These are phyloP conservation scores for Basipetospora chlamydospora DNA, from an alignment of 2,329 filamentous ascomycete genomes.

Conservation along the genomic window DNA sequence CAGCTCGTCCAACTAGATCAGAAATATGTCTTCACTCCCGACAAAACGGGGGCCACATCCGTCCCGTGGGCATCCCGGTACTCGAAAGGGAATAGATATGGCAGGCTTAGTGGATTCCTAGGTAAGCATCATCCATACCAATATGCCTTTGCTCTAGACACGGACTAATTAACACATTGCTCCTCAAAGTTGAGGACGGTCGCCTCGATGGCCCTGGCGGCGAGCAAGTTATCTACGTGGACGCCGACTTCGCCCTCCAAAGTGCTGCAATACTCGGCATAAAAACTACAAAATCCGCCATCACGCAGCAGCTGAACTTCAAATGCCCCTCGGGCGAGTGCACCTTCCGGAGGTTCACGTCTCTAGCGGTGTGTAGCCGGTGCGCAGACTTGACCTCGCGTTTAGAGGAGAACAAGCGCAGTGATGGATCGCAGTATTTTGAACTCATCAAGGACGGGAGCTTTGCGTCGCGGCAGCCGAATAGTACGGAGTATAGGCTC, in stretches of 20 bases:
- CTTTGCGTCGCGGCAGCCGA: background rate
- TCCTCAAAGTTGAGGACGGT: no score
- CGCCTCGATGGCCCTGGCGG: background rate
- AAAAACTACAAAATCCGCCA: background rate
- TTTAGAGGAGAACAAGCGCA: background rate
- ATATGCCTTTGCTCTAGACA: no score
- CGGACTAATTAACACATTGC: no score
- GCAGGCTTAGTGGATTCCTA: background rate
- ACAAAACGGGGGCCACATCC: background rate
- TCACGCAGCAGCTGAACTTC: background rate
- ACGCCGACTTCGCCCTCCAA: conserved; percentile 9
- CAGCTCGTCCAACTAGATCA: conserved; percentile 7
- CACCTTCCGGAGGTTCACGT: background rate
- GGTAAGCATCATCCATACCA: no score
- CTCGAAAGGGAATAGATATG: background rate
- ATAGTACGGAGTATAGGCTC: background rate
- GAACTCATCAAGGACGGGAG: background rate
- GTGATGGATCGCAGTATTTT: background rate
- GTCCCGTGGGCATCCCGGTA: background rate
- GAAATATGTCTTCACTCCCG: background rate
- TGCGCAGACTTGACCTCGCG: background rate
- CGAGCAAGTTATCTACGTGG: background rate
- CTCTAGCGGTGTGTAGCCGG: background rate
- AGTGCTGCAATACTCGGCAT: conserved; percentile 7
- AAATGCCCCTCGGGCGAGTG: background rate